Evolutionary conservation across 2,329 filamentous ascomycete genomes (phyloP).

Genomic region (Neoarthrinium moseri): DNA sequence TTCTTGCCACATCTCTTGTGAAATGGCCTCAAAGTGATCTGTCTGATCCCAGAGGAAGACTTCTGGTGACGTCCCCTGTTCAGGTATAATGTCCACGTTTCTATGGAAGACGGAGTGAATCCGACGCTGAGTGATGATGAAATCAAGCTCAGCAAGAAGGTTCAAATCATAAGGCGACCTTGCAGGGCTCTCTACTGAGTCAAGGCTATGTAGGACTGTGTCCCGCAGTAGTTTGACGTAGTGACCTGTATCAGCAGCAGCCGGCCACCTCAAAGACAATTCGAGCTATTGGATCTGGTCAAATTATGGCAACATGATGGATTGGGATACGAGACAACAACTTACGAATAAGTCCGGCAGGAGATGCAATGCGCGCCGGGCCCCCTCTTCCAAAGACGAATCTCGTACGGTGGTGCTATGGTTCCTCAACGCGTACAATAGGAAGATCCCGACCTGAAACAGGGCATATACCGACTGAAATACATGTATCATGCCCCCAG

Average conservation of each 20-base stretch:
- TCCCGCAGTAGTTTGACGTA: not conserved
- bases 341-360: not conserved
- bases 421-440: slow-evolving; percentile 1
- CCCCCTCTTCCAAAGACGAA: not conserved
- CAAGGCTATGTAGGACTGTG: not conserved
- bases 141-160: slow-evolving; percentile 1
- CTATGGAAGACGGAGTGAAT: slow-evolving; percentile 1
- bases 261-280: not conserved
- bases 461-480: no score
- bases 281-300: not conserved
- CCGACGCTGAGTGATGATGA: slow-evolving; percentile 1
- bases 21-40: no score
- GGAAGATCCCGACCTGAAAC: slow-evolving; percentile 3
- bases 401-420: not conserved
- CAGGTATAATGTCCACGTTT: not conserved
- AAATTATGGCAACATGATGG: not conserved
- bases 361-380: not conserved
- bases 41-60: no score
- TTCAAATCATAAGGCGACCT: slow-evolving; percentile 4
- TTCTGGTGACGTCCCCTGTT: not conserved
- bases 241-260: not conserved
- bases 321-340: not conserved
- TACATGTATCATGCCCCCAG: no score
- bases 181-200: not conserved
- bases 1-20: not conserved